Evolutionary conservation across 805 yeast genomes (phyloP), one percentile per base, ranked within the genome.

Genomic region (Nematodospora valgi): DNA sequence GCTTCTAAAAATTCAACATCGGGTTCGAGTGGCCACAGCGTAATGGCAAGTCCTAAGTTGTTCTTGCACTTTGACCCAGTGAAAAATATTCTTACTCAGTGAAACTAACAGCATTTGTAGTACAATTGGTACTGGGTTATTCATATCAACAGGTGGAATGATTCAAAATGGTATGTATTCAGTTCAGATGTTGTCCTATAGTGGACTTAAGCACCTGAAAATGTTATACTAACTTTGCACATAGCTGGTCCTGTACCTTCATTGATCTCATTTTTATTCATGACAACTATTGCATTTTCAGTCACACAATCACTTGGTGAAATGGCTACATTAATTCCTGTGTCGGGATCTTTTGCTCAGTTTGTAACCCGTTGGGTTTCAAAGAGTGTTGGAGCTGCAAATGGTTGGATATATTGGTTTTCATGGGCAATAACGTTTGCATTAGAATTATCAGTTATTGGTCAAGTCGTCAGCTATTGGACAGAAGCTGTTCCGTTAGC

Each of bases 371-470:
- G 83, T 47, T 82, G 81, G 64, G 56, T 80, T 20, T 76, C 82
- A 4, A 82, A 81, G n/a, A 76, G 88, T 6, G 55, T 80, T 25
- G 91, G 89, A 38, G 82, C 79, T 27, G 79, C 87, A 20, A 77
- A 75, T 40, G 84, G 85, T 35, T 81, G 82, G 71, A 64, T 75
- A 62, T 83, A 82, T 55, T 81, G 86, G 84, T 80, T 81, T 55
- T 74, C 83, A 7, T 83, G 87, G 86, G 79, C 83, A 34, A 73
- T 82, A 41, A 82, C 89, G 0, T 81, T 78, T 57, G 86, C 91
- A 6, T 66, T 82, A 45, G 91, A 83, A 56, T 60, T 83, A 38
- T 78, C 85, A 4, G 79, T 82, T 21, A 77, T 82, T 23, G 87
- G 87, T 17, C 85, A 80, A 53, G 61, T 74, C 34, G 68, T 82